These are phyloP conservation scores for Mycena olivaceomarginata DNA, from an alignment of 768 basidiomycete species.

Conservation along the genomic window DNA sequence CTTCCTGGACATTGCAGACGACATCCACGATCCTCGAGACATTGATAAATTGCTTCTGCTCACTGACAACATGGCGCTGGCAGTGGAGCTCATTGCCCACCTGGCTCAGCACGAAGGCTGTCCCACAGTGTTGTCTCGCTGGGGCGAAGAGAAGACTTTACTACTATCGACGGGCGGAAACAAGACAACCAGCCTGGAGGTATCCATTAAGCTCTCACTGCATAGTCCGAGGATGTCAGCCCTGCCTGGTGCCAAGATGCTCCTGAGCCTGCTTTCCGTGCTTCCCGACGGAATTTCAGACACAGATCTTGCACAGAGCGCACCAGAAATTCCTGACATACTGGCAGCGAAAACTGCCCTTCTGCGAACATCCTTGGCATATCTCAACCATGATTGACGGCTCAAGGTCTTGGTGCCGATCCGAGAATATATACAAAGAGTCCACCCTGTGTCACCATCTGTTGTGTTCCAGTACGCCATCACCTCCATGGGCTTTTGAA, in stretches of 20 bases:
- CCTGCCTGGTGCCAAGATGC: background rate
- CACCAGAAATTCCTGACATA: background rate
- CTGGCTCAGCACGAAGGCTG: background rate
- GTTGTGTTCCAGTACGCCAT: background rate
- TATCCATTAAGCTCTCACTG: background rate
- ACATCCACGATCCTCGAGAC: background rate
- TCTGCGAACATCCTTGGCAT: background rate
- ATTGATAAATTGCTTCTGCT: background rate
- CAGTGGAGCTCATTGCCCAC: background rate
- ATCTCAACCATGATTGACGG: background rate
- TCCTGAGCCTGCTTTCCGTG: background rate
- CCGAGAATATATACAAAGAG: background rate
- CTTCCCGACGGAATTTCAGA: background rate
- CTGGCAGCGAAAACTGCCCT: background rate
- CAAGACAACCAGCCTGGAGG: slow-evolving; percentile 3
- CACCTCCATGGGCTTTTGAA: background rate
- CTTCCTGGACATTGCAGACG: background rate
- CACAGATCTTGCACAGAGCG: background rate
- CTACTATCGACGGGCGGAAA: background rate
- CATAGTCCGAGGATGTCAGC: background rate
- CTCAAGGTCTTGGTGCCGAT: background rate
- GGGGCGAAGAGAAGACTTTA: background rate
- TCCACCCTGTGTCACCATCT: background rate
- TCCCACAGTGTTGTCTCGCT: background rate
- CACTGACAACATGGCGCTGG: background rate